Base-by-base conservation (phyloP, 2,329 filamentous ascomycete species). In the Dactylellina leptospora region DNA sequence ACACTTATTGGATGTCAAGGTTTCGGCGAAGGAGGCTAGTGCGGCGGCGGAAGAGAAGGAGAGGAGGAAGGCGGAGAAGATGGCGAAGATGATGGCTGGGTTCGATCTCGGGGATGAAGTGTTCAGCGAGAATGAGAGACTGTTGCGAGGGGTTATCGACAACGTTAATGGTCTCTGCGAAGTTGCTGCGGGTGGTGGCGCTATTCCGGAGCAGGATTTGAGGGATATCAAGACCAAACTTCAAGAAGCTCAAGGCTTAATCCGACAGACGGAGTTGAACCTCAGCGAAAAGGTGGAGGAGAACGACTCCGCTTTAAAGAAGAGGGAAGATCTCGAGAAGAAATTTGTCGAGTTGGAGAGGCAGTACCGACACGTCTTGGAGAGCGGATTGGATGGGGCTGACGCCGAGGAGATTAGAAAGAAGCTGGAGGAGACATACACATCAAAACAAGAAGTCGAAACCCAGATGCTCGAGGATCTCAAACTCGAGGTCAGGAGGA, bases 81-180 rank as follows among this genome's bases (percentile, higher is more conserved):
- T 99, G 95, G 95, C 95, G 44, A 91, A 97, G 85, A 99, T 99
- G 95, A 97, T 99, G 93, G 95, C 95, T 69, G 92, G 93, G 2
- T 97, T 99, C 77, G 93, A 99, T 78, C 86, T 99, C 30, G 93
- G 92, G 45, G 89, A 90, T 51, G 93, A 97, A 66, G 88, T 96
- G 28, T 96, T 97, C 80, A 96, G 92, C 76, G 90, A 95, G 68
- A 96, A 96, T 76, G 95, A 99, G 80, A 86, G 89, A 74, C 88
- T 87, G 54, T 91, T 99, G 68, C 87, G 90, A 70, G 87, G 90
- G 74, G 89, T 92, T 74, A 93, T 97, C 76, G 87, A 92, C 76
- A 89, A 91, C 77, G 84, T 97, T 27, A 92, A 96, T 76, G 83
- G 85, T 10, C 83, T 97, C 42, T 85, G 92, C 75, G 89, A 92